Conservation (phyloP, 163 green algal species). For the Coccomyxa subellipsoidea region DNA sequence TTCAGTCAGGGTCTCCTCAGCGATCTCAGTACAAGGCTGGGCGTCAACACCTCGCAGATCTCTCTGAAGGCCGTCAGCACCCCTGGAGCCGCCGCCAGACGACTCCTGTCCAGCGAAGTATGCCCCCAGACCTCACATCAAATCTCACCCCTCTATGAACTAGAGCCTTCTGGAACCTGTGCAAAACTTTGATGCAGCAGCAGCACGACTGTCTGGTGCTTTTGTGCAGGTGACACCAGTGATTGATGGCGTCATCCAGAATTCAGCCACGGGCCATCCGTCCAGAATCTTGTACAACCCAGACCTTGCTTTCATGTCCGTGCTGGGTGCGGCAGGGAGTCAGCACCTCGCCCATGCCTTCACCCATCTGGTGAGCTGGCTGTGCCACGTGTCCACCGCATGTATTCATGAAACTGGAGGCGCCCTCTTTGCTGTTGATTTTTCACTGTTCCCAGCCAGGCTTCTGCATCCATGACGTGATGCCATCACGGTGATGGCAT, state of each 20-base stretch:
- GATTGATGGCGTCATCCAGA: not conserved
- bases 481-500: too few relatives aligned
- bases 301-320: not conserved
- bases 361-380: not conserved
- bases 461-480: too few relatives aligned
- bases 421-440: too few relatives aligned
- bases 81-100: not conserved
- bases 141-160: too few relatives aligned
- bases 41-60: not conserved
- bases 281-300: not conserved
- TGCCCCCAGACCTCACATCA: too few relatives aligned
- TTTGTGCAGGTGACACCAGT: not conserved
- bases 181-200: too few relatives aligned
- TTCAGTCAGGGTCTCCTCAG: not conserved
- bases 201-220: not conserved
- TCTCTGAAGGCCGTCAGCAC: not conserved
- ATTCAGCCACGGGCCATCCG: not conserved
- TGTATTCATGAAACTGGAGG: too few relatives aligned
- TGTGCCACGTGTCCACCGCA: too few relatives aligned
- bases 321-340: not conserved
- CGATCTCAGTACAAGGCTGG: not conserved
- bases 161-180: too few relatives aligned
- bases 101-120: not conserved
- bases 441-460: too few relatives aligned
- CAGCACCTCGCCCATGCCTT: not conserved